These are phyloP conservation scores for Pezicula rhizophila DNA, from an alignment of 2,329 filamentous ascomycete species.

Conservation along the genomic window DNA sequence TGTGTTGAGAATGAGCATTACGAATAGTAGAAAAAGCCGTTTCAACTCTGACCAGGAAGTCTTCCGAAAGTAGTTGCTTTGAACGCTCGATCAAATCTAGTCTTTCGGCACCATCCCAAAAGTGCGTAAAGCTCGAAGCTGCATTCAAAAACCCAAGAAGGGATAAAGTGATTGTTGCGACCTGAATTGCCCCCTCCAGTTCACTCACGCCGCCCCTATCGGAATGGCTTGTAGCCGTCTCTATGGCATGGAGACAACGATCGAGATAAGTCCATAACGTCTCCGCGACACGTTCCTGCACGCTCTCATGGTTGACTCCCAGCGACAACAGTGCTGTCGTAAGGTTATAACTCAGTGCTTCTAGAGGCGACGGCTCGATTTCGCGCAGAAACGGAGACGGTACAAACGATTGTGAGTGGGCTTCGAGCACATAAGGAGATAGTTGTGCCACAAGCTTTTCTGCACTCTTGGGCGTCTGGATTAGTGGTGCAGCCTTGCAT, in stretches of 20 bases:
- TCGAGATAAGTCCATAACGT: constrained; percentile 68
- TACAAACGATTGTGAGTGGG: constrained; percentile 70
- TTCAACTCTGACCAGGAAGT: constrained; percentile 80
- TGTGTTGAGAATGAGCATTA: constrained; percentile 63
- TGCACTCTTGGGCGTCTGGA: constrained; percentile 66
- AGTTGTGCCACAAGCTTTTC: constrained; percentile 74
- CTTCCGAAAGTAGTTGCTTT: constrained; percentile 70
- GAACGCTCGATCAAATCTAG: constrained; percentile 67
- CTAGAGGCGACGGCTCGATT: constrained; percentile 83
- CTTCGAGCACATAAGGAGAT: constrained; percentile 78
- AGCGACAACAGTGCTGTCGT: constrained; percentile 76
- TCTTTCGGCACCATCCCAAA: constrained; percentile 74
- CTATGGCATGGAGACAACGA: constrained; percentile 59
- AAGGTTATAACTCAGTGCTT: constrained; percentile 73
- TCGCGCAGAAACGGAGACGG: constrained; percentile 77
- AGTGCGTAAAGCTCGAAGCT: constrained; percentile 67
- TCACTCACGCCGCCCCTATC: constrained; percentile 41
- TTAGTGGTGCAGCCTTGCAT: constrained; percentile 78
- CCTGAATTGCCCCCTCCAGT: constrained; percentile 60
- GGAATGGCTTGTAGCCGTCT: constrained; percentile 46
- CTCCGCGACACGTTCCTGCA: constrained; percentile 61
- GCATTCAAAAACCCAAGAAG: constrained; percentile 88
- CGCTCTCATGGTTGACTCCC: constrained; percentile 62
- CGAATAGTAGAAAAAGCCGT: constrained; percentile 86
- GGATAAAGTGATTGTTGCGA: constrained; percentile 74